A percentile compares a stretch with the other conserved stretches of the same genome.
These are phyloP conservation scores for Pythium sukuiense DNA, from an alignment of 352 stramenopile species.

Conservation along the genomic window DNA sequence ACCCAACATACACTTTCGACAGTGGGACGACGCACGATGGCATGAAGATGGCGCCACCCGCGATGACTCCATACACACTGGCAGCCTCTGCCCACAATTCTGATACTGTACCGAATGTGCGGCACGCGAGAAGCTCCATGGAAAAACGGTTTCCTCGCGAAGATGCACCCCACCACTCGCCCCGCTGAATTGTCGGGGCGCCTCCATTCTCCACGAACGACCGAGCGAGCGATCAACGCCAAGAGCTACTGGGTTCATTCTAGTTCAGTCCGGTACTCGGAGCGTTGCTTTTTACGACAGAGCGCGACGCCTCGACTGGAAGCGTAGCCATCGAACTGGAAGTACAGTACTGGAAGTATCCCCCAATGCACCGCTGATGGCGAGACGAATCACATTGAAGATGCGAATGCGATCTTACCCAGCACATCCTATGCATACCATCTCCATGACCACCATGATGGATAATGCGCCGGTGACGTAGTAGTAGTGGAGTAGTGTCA, in stretches of 20 bases:
- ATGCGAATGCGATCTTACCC: neutral
- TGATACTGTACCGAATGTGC: neutral
- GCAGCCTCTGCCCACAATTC: neutral
- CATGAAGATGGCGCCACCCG: constrained; percentile 9
- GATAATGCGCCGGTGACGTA: too few species aligned
- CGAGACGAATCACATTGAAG: neutral
- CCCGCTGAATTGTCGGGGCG: neutral
- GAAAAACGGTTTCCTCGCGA: neutral
- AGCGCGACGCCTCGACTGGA: neutral
- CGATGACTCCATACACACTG: neutral
- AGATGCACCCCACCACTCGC: neutral
- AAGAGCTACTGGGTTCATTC: neutral
- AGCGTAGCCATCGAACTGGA: neutral
- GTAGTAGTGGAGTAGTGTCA: too few species aligned
- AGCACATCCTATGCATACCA: too few species aligned
- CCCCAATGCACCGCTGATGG: neutral
- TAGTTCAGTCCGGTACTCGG: neutral
- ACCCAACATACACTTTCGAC: constrained; percentile 30
- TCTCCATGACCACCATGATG: too few species aligned
- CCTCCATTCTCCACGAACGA: neutral
- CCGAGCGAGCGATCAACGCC: neutral
- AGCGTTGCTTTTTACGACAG: neutral
- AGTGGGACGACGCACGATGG: constrained; percentile 11
- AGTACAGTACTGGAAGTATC: neutral
- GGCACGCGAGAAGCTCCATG: neutral